Evolutionary conservation across 345 rosid species (phyloP), one percentile per base, ranked within the genome.

Genomic region (Aquilaria sinensis): DNA sequence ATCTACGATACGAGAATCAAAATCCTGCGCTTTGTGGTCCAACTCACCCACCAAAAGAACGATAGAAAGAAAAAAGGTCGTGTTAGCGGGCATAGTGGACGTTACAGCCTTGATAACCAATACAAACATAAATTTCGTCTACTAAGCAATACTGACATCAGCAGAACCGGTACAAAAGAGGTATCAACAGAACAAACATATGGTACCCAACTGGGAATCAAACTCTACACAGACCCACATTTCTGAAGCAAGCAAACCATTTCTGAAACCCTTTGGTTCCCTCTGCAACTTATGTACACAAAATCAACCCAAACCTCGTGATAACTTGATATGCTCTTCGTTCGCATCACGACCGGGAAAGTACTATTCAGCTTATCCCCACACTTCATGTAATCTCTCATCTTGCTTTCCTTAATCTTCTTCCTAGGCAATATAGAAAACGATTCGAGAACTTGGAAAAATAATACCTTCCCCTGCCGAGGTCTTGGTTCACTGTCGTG

Each of bases 271-370:
- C 67, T 47, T 66, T 34, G 6, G 60, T 69, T 62, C 10, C 52
- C 58, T 54, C 55, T 57, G 47, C 63, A 69, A 29, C 57, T 57
- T 76, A 68, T 62, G 61, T 67, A 81, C 77, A 73, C 3, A 61
- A 41, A 49, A 64, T 54, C 65, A 67, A 63, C 60, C 63, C 53
- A 66, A 68, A 51, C 66, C 62, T 45, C 66, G 30, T 51, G 64
- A 54, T 34, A 43, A 33, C 51, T 62, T 63, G 65, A 37, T 37
- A 60, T 57, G 34, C 64, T 57, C 58, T 66, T 60, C 63, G 72
- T 60, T 73, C 68, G 32, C 11, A 15, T 4, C n/a, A 57, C 46
- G 51, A 59, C 51, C 48, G 41, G 13, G 32, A 31, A 6, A 64
- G 41, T 12, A 47, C 58, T 58, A 60, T 47, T 15, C 33, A 62